Conservation (phyloP, 2,329 filamentous ascomycete species). For the Fusarium chlamydosporum region DNA sequence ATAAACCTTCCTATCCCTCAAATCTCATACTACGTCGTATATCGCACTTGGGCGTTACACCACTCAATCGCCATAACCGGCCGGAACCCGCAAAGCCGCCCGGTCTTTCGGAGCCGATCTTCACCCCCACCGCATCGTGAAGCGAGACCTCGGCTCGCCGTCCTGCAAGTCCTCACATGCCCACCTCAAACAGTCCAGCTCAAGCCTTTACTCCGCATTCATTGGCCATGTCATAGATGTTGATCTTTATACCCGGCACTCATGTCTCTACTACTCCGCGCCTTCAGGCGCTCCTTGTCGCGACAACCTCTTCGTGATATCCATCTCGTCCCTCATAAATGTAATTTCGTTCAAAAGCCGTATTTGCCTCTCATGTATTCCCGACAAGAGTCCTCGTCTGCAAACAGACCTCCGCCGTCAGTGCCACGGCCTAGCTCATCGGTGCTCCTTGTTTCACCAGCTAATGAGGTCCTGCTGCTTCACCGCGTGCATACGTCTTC, state of each 20-base stretch:
- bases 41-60: too few relatives aligned
- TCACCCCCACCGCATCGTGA: constrained; percentile 18
- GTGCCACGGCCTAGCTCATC: constrained; percentile 77
- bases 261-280: constrained; percentile 37
- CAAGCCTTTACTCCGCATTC: constrained; percentile 8
- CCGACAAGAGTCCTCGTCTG: constrained; percentile 27
- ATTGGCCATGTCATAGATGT: constrained; percentile 4
- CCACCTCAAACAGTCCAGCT: not conserved
- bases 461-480: constrained; percentile 89
- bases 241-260: not conserved
- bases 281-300: constrained; percentile 33
- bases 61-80: not conserved
- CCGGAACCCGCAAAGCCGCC: constrained; percentile 13
- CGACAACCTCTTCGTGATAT: constrained; percentile 19
- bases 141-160: constrained; percentile 48
- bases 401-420: constrained; percentile 49
- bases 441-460: constrained; percentile 86
- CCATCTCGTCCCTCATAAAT: constrained; percentile 7
- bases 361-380: constrained; percentile 33
- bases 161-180: constrained; percentile 41
- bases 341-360: constrained; percentile 14
- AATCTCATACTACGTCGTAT: too few relatives aligned
- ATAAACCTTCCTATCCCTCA: not conserved
- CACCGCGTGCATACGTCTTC: constrained; percentile 86
- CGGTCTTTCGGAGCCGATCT: constrained; percentile 37